Percentiles rank a stretch among this genome's conserved stretches.
Evolutionary conservation across 140 eudicot genomes (phyloP).

Genomic region (Eryngium alpinum): DNA sequence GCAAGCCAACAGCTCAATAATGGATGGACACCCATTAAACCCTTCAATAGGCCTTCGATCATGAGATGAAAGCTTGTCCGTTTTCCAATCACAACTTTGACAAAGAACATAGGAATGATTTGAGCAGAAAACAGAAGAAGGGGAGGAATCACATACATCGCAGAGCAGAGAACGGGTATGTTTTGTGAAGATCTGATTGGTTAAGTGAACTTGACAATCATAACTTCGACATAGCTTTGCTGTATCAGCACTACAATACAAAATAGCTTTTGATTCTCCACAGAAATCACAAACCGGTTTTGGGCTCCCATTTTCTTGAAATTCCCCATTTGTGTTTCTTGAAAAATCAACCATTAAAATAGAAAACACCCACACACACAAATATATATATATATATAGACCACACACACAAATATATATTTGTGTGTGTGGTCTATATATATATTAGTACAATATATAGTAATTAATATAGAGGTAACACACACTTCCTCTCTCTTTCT

Average conservation of each 20-base stretch:
- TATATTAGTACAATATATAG: too few relatives aligned
- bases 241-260: conserved; percentile 80
- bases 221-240: conserved; percentile 73
- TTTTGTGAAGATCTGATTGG: conserved; percentile 61
- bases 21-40: conserved; percentile 64
- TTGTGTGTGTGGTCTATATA: too few relatives aligned
- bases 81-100: conserved; percentile 85
- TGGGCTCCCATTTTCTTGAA: conserved; percentile 1
- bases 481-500: neutral
- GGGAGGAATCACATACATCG: conserved; percentile 54
- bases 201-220: conserved; percentile 72
- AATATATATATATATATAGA: neutral
- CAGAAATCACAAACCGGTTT: conserved; percentile 67
- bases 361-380: too few relatives aligned
- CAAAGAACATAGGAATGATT: conserved; percentile 54
- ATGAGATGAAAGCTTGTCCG: conserved; percentile 37
- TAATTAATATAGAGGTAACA: too few relatives aligned
- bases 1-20: conserved; percentile 41
- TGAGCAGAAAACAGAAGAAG: conserved; percentile 64
- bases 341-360: neutral
- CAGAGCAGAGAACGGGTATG: too few relatives aligned
- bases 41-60: conserved; percentile 73
- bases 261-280: conserved; percentile 40
- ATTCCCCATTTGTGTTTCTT: neutral
- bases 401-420: too few relatives aligned